These are phyloP conservation scores for Ophiorrhiza pumila DNA, from an alignment of 257 asterid species.

Conservation along the genomic window DNA sequence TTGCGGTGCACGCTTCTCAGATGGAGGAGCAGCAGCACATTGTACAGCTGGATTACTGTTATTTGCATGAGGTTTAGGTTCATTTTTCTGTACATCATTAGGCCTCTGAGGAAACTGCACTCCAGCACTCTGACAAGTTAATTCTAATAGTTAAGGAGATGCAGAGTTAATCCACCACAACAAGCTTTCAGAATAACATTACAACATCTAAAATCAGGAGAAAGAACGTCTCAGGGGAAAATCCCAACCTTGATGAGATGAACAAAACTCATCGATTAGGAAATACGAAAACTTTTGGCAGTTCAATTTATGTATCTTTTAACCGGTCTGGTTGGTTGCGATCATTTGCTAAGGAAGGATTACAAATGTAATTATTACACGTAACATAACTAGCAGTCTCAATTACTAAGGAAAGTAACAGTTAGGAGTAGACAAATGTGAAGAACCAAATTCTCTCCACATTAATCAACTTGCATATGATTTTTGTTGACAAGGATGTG, in stretches of 20 bases:
- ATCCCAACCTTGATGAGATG: not conserved
- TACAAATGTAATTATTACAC: too few relatives aligned
- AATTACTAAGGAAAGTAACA: not conserved
- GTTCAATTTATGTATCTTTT: not conserved
- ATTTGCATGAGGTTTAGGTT: constrained; percentile 33
- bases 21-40: constrained; percentile 42
- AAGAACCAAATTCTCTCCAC: not conserved
- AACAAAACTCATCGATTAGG: not conserved
- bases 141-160: not conserved
- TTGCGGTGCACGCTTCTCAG: constrained; percentile 39
- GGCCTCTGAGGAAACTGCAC: constrained; percentile 83
- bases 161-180: not conserved
- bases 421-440: not conserved
- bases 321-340: not conserved
- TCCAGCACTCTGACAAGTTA: constrained; percentile 73
- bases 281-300: not conserved
- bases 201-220: not conserved
- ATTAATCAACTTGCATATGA: not conserved
- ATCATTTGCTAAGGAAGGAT: not conserved
- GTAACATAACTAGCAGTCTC: not conserved
- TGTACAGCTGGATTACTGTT: constrained; percentile 38
- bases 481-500: not conserved
- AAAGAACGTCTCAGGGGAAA: not conserved
- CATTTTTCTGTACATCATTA: constrained; percentile 37
- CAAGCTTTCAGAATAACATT: not conserved